Base-by-base conservation (phyloP, 345 rosid species). In the Lepidium sativum region DNA sequence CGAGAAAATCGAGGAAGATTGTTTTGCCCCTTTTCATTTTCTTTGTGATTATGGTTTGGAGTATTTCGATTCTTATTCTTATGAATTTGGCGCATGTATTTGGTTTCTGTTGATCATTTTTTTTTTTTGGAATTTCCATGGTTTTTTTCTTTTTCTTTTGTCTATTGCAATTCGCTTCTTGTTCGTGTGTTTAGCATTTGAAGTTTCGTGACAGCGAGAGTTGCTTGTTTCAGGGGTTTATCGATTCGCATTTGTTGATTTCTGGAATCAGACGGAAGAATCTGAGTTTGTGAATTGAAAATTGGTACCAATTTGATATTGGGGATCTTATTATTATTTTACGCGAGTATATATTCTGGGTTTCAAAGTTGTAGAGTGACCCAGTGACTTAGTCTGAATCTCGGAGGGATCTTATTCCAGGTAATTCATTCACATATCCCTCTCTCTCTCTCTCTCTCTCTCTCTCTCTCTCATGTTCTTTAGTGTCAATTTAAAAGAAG, bases 331-430 rank as follows among this genome's bases (percentile, higher is more conserved):
- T 29, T 42, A 69, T 69, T n/a, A n/a, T 54, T 31, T 31, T 7
- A 43, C 17, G 14, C 53, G 9, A 6, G 4, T 14, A 44, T 42
- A 54, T 37, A 37, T 9, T 38, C 32, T 37, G 39, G 45, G 16
- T 51, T 61, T 53, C 23, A 5, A 54, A 71, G 75, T 25, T 39
- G 55, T 65, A 40, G 56, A 34, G 65, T 63, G 68, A 61, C 63
- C 31, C 42, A 70, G 63, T 71, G 64, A 57, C 48, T 57, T 64
- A 4, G 66, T 65, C 33, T 34, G 14, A n/a, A 47, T 55, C 70
- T 71, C 49, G 15, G 45, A 44, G 47, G 54, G 31, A 62, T 70
- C 63, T 54, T 15, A 25, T 44, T 42, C 55, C 47, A 53, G 69
- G 75, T 62, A 45, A 32, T 25, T 43, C 23, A 59, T 50, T n/a